These are phyloP conservation scores for Jatropha podagrica DNA, from an alignment of 441 rosid genomes.

Conservation along the genomic window DNA sequence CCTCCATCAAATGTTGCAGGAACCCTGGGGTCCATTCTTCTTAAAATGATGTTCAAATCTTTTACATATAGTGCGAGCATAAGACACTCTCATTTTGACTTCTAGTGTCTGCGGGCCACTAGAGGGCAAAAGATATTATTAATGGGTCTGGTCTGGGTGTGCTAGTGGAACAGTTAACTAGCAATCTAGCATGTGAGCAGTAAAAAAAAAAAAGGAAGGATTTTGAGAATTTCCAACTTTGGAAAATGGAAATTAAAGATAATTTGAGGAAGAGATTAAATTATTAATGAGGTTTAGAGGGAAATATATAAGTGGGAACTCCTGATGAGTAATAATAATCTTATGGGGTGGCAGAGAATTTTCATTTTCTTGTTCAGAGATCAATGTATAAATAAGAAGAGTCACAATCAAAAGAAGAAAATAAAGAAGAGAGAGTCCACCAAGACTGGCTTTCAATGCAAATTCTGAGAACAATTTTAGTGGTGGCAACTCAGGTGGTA, in stretches of 20 bases:
- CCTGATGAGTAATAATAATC: no score
- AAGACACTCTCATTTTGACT: neutral
- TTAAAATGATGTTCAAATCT: neutral
- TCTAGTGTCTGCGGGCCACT: neutral
- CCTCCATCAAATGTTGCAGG: constrained; percentile 16
- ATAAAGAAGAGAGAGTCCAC: neutral
- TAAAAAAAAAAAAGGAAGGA: no score
- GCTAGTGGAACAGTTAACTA: no score
- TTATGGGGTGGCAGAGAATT: no score
- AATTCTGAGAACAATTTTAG: neutral
- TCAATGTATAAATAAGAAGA: neutral
- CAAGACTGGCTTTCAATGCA: neutral
- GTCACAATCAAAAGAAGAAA: neutral
- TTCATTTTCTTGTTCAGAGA: neutral
- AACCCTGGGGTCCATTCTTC: constrained; percentile 4
- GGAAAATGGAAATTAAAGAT: no score
- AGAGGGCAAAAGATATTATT: no score
- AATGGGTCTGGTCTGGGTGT: no score
- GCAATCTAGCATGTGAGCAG: no score
- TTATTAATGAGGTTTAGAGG: no score
- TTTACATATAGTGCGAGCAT: neutral
- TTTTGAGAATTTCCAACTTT: no score
- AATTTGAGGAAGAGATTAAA: no score
- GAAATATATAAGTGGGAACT: no score
- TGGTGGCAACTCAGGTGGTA: constrained; percentile 17